Base-by-base conservation (phyloP, 306 rosid genomes). In the Sechiopsis laciniata region DNA sequence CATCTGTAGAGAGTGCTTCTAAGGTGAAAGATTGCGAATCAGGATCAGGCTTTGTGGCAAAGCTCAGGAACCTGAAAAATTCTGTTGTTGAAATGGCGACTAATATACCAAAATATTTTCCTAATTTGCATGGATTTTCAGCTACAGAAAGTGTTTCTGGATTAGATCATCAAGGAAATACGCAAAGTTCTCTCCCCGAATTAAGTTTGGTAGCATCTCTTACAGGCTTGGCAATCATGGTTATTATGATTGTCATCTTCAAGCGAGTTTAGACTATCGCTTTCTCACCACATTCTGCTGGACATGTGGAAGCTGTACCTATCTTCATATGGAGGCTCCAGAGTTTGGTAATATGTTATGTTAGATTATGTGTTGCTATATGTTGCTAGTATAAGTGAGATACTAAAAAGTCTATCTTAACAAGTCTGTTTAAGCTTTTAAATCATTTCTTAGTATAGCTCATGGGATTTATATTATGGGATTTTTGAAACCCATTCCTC, bases 211-310 rank as follows among this genome's bases (percentile, higher is more conserved):
- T 80, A 75, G 75, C 78, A 64, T 67, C 89, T 75, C 45, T 92
- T 75, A 72, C 85, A 78, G 96, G 95, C 50, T 76, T 89, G 88
- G 92, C 78, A n/a, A 20, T 83, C 53, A 24, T 88, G 78, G 95
- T 82, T 51, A 79, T 77, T n/a, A 86, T 92, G 96, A 88, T 88
- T 68, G 83, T 87, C 7, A 46, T 92, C 60, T 13, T 83, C 60
- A 92, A 84, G 82, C 95, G 97, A 77, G 73, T 0, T 48, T 92
- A 84, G 82, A 61, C 72, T 53, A 14, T 2, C 11, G n/a, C 58
- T 55, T 0, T 60, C 68, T 13, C 48, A 62, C 7, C 10, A 16
- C 3, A 62, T 35, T 62, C 11, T 15, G 68, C 68, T 62, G 45
- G 42, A 61, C 45, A 6, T 61, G 0, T 24, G 69, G 69, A 59